These are phyloP conservation scores for Trypanosoma lewisi DNA, from an alignment of 208 protist genomes.

Conservation along the genomic window DNA sequence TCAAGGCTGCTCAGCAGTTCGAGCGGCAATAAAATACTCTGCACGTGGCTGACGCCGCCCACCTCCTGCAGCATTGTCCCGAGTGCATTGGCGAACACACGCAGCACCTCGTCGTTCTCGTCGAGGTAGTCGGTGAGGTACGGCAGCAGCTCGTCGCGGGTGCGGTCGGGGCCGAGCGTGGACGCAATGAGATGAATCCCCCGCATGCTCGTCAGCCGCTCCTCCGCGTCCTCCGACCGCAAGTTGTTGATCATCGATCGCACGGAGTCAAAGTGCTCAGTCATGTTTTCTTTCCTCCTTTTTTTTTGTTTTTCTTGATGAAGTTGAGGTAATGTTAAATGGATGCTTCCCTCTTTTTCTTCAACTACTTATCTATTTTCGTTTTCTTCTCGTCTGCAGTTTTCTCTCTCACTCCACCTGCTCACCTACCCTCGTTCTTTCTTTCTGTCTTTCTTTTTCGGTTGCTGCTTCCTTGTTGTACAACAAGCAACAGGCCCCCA, in stretches of 20 bases:
- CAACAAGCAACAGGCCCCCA: too few species aligned
- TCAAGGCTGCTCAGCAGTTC: conserved; percentile 96
- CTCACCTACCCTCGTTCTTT: background rate
- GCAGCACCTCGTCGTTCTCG: conserved; percentile 98
- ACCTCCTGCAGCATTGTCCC: conserved; percentile 97
- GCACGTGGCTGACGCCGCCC: conserved; percentile 91
- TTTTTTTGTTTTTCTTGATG: conserved; percentile 7
- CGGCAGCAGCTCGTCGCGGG: conserved; percentile 95
- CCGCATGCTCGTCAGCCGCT: conserved; percentile 95
- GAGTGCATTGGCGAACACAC: conserved; percentile 96
- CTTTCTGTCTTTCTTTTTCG: too few species aligned
- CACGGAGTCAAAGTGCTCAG: conserved; percentile 94
- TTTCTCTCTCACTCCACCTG: background rate
- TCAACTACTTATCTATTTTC: background rate
- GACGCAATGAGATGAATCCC: conserved; percentile 96
- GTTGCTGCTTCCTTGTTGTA: too few species aligned
- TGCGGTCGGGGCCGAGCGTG: conserved; percentile 95
- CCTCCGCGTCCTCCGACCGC: conserved; percentile 94
- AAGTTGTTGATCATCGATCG: conserved; percentile 96
- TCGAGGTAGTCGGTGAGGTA: conserved; percentile 98
- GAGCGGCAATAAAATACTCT: conserved; percentile 92
- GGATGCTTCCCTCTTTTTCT: background rate
- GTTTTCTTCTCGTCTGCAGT: background rate
- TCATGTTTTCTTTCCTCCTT: conserved; percentile 27
- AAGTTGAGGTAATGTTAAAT: too few species aligned